These are phyloP conservation scores for Vickermania spadyakhi DNA, from an alignment of 208 protist genomes.

Conservation along the genomic window DNA sequence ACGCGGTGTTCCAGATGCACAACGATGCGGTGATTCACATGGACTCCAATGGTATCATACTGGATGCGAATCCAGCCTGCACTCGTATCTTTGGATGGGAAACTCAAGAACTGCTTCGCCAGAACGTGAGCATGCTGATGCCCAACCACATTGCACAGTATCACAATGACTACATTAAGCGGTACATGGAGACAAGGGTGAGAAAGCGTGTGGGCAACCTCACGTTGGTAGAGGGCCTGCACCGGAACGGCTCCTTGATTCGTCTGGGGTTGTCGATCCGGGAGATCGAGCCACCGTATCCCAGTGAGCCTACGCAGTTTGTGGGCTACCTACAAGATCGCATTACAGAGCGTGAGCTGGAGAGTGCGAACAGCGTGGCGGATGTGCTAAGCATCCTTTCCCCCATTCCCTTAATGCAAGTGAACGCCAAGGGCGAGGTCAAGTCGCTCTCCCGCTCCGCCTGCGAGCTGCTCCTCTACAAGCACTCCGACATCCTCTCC, in stretches of 20 bases:
- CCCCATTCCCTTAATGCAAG: neutral
- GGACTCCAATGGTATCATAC: conserved; percentile 8
- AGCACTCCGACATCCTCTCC: neutral
- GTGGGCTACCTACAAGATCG: neutral
- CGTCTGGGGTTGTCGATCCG: conserved; percentile 1
- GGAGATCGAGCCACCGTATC: conserved; percentile 4
- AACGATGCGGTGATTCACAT: conserved; percentile 10
- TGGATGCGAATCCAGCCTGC: conserved; percentile 3
- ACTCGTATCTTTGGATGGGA: conserved; percentile 9
- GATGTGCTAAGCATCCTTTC: neutral
- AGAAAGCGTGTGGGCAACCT: neutral
- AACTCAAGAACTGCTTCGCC: conserved; percentile 5
- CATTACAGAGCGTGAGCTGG: neutral
- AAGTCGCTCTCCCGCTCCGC: neutral
- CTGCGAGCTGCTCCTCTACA: neutral
- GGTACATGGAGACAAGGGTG: conserved; percentile 11
- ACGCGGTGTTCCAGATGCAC: conserved; percentile 4
- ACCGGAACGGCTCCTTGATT: conserved; percentile 3
- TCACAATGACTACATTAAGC: conserved; percentile 11
- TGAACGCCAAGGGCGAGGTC: neutral
- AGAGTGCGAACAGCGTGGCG: neutral
- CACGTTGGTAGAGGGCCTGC: conserved; percentile 2
- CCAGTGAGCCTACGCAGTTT: neutral
- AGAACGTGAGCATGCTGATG: conserved; percentile 19
- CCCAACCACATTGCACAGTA: conserved; percentile 4